A percentile compares a stretch with the other conserved stretches of the same genome.
These are phyloP conservation scores for Geranium brycei DNA, from an alignment of 345 rosid genomes.

Conservation along the genomic window DNA sequence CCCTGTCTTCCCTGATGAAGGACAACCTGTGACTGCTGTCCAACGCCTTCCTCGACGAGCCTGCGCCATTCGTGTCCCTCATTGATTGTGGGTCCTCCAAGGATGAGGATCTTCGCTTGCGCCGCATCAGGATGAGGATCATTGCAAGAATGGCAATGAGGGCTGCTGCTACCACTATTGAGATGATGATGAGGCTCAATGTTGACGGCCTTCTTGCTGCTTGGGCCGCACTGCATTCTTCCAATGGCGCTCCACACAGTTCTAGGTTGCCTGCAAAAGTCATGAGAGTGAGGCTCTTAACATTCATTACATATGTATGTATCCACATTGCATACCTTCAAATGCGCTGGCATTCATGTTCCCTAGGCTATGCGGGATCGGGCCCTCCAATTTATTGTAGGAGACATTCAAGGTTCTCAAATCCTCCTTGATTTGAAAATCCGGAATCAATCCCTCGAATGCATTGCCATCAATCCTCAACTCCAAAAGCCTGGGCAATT, in stretches of 20 bases:
- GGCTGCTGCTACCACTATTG: neutral
- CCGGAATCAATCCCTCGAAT: conserved; percentile 49
- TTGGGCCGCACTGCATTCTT: neutral
- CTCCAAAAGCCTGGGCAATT: conserved; percentile 38
- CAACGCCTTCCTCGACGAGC: neutral
- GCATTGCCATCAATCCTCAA: conserved; percentile 50
- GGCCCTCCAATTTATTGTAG: conserved; percentile 45
- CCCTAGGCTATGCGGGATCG: conserved; percentile 38
- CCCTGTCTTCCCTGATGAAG: conserved; percentile 57
- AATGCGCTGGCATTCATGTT: conserved; percentile 22
- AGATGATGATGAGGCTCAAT: neutral
- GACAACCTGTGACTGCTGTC: conserved; percentile 25
- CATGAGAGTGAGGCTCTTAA: too few species aligned
- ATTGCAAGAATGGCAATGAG: neutral
- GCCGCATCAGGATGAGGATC: neutral
- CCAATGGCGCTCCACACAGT: conserved; percentile 54
- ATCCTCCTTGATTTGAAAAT: conserved; percentile 18
- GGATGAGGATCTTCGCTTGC: neutral
- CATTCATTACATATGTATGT: neutral
- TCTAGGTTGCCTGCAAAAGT: conserved; percentile 46
- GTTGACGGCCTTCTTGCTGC: neutral
- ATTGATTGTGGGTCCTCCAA: neutral
- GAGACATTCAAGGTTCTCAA: conserved; percentile 34
- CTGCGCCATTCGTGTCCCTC: conserved; percentile 11
- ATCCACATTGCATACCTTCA: conserved; percentile 26